Evolutionary conservation across 805 yeast genomes (phyloP), one percentile per base, ranked within the genome.

Genomic region (Ogataea trehaloabstinens): DNA sequence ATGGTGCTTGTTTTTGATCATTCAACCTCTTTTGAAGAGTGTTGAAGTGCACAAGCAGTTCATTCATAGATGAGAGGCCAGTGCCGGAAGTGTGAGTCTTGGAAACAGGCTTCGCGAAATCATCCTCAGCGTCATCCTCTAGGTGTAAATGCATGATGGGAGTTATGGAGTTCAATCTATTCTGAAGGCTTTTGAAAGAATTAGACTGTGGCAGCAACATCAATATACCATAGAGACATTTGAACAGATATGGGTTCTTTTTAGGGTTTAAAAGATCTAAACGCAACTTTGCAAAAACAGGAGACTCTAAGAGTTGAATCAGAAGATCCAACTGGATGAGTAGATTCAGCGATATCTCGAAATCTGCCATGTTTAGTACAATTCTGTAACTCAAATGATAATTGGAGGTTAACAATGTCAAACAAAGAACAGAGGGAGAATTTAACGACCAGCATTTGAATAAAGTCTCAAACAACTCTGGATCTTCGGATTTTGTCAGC

Each of bases 121-220:
- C 55, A 25, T 57, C 64, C 13, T 58, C 56, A 4, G 55, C 43
- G 31, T 47, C 51, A 5, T 47, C 50, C 15, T 46, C 51, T 13
- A 53, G 27, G 17, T 54, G 59, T 16, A 65, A 52, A 28, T 48
- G 53, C 18, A 47, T 47, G 10, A 57, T 54, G n/a, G 71, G 67
- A 5, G 76, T 67, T 19, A 84, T 74, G 25, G 85, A 70, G 35
- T 75, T 76, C 35, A 93, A 68, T 43, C 99, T 71, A 52, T 82
- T 85, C 48, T 83, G 83, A 47, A 93, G 69, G 0, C 85, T 78
- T n/a, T 75, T 79, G 58, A 87, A 93, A 0, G 98, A 95, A 10
- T 86, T 75, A 0, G 96, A 87, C 58, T 93, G 99, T 0, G 99
- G 99, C 35, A 93, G 63, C 4, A 93, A 71, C 99, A 93, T 93